Percentiles rank a stretch among this genome's conserved stretches.
Conservation (phyloP, 441 rosid species). For the Arabidopsis hybrid region DNA sequence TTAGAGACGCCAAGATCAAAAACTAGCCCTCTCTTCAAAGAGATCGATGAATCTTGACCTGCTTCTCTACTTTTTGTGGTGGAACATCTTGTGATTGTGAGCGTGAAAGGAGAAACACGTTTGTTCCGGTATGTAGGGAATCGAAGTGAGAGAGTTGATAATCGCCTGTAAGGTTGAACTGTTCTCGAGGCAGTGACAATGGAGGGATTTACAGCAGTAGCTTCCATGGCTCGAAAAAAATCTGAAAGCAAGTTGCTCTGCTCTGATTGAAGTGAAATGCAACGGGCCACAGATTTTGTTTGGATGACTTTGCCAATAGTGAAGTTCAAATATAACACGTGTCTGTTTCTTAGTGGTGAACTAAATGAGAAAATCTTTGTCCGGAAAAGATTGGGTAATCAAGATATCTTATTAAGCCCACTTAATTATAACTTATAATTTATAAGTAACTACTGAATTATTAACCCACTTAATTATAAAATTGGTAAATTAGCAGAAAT, state of each 20-base stretch:
- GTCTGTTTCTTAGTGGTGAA: constrained; percentile 9
- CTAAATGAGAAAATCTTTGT: neutral
- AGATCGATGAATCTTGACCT: constrained; percentile 35
- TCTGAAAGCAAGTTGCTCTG: constrained; percentile 4
- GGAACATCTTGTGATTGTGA: constrained; percentile 46
- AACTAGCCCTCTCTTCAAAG: constrained; percentile 36
- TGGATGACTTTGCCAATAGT: constrained; percentile 16
- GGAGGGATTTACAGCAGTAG: constrained; percentile 35
- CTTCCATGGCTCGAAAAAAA: constrained; percentile 50
- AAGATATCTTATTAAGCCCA: neutral
- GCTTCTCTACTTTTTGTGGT: constrained; percentile 49
- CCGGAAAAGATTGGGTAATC: neutral
- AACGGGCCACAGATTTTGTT: constrained; percentile 39
- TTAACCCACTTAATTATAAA: neutral
- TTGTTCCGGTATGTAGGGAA: constrained; percentile 30
- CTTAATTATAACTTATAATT: too few species aligned
- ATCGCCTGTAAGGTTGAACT: constrained; percentile 24
- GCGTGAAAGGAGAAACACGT: constrained; percentile 30
- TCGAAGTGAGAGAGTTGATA: constrained; percentile 39
- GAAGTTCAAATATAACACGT: constrained; percentile 34
- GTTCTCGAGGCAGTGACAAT: constrained; percentile 39
- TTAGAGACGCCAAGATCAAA: constrained; percentile 30
- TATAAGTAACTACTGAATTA: neutral
- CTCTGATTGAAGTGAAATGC: constrained; percentile 26
- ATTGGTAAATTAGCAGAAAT: too few species aligned